Percentiles rank a stretch among this genome's conserved stretches.
Evolutionary conservation across 2,329 filamentous ascomycete genomes (phyloP).

Genomic region (Fusarium citri): DNA sequence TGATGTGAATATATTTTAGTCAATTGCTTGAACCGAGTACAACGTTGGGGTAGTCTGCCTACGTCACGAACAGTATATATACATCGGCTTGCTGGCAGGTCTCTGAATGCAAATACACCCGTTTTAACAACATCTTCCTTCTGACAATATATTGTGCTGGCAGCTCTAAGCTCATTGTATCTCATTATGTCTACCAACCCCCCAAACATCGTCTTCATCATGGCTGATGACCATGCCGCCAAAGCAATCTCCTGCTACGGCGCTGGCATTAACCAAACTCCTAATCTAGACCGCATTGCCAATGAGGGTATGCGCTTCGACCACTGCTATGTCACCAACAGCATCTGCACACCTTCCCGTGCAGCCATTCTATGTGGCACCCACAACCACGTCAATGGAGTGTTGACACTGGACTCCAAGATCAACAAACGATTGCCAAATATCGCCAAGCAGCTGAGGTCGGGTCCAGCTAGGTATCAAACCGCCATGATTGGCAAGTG

Average conservation of each 20-base stretch:
- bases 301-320: constrained; percentile 63
- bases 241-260: constrained; percentile 64
- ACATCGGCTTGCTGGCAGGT: too few relatives aligned
- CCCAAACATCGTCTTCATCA: constrained; percentile 59
- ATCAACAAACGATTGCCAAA: constrained; percentile 64
- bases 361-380: constrained; percentile 63
- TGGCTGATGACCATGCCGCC: constrained; percentile 66
- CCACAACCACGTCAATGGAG: constrained; percentile 65
- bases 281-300: constrained; percentile 63
- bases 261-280: constrained; percentile 63
- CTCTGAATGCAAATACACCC: too few relatives aligned
- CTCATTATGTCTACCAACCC: neutral
- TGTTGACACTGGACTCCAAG: constrained; percentile 58
- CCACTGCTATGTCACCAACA: constrained; percentile 66
- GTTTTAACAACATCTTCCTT: too few relatives aligned
- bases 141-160: too few relatives aligned
- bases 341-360: constrained; percentile 64
- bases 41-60: too few relatives aligned
- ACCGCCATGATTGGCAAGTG: constrained; percentile 67
- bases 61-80: too few relatives aligned
- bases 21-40: too few relatives aligned
- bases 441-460: constrained; percentile 61
- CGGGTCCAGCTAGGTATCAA: constrained; percentile 56
- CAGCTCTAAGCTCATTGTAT: too few relatives aligned
- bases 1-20: too few relatives aligned